These are phyloP conservation scores for Neurospora sp. DNA, from an alignment of 495 filamentous ascomycete genomes.

Conservation along the genomic window DNA sequence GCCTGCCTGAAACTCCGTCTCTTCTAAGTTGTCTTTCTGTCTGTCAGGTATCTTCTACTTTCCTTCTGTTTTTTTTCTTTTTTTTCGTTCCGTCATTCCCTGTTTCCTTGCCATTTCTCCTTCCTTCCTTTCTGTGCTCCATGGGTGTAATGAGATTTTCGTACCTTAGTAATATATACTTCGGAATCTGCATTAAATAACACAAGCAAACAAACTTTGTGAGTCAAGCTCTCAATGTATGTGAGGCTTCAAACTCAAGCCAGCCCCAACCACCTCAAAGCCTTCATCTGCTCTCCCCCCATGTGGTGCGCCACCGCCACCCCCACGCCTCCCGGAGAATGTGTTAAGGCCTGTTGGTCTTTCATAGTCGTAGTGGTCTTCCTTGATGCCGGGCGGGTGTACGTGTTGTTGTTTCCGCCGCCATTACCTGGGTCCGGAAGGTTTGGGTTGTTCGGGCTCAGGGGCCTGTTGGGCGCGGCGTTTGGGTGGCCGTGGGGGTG, in stretches of 20 bases:
- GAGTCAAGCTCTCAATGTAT: too few relatives aligned
- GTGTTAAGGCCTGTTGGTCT: not conserved
- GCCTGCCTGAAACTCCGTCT: too few relatives aligned
- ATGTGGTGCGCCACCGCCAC: not conserved
- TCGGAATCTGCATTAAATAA: too few relatives aligned
- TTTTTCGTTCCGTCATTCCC: too few relatives aligned
- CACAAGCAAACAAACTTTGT: too few relatives aligned
- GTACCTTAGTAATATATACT: too few relatives aligned
- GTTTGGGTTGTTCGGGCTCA: not conserved
- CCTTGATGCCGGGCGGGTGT: not conserved
- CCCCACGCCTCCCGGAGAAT: not conserved
- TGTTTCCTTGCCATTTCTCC: too few relatives aligned
- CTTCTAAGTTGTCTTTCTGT: too few relatives aligned
- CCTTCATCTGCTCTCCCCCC: constrained; percentile 7
- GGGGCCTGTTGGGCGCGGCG: not conserved
- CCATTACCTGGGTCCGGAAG: constrained; percentile 2
- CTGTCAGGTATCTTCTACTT: too few relatives aligned
- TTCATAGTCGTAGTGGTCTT: not conserved
- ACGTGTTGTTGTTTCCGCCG: not conserved
- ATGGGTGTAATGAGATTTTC: too few relatives aligned
- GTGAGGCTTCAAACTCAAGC: not conserved
- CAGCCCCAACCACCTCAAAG: constrained; percentile 15
- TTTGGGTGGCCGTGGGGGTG: not conserved
- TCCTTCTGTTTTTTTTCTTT: too few relatives aligned
- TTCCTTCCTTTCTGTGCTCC: too few relatives aligned